phyloP scores from a whole-genome alignment of 2,329 filamentous ascomycete species.

The Dactylella cylindrospora region DNA sequence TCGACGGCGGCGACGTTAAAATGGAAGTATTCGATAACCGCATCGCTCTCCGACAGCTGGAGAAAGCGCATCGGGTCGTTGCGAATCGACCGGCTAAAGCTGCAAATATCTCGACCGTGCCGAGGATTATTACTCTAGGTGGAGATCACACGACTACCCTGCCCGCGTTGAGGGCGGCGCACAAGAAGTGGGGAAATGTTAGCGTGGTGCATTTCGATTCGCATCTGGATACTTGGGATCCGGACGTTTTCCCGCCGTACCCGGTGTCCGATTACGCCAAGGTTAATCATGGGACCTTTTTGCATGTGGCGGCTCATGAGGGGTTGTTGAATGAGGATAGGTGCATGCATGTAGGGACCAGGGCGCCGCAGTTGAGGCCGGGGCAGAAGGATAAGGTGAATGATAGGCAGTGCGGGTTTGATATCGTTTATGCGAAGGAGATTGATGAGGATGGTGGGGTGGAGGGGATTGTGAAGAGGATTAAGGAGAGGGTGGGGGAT shows the following conservation, averaged over 20 bases:
- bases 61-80: neutral
- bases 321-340: slow-evolving; percentile 78
- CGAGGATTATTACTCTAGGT: slow-evolving; percentile 75
- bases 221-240: slow-evolving; percentile 53
- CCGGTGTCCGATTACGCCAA: neutral
- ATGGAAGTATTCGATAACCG: neutral
- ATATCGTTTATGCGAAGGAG: slow-evolving; percentile 73
- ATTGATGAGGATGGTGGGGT: slow-evolving; percentile 69
- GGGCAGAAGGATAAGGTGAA: slow-evolving; percentile 64
- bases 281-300: slow-evolving; percentile 61
- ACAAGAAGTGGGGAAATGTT: slow-evolving; percentile 57
- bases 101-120: slow-evolving; percentile 70
- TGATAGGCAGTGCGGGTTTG: slow-evolving; percentile 79
- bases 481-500: slow-evolving; percentile 69
- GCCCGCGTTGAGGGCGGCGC: slow-evolving; percentile 58
- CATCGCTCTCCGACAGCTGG: neutral
- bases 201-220: slow-evolving; percentile 66
- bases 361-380: slow-evolving; percentile 68
- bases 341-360: slow-evolving; percentile 83
- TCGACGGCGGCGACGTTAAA: slow-evolving; percentile 72
- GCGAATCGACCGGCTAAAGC: no score
- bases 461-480: slow-evolving; percentile 75
- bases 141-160: slow-evolving; percentile 66
- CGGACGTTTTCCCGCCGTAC: neutral
- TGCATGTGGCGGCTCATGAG: slow-evolving; percentile 68